phyloP scores from a whole-genome alignment of 176 grass and related monocot species.

The Raddia distichophylla region DNA sequence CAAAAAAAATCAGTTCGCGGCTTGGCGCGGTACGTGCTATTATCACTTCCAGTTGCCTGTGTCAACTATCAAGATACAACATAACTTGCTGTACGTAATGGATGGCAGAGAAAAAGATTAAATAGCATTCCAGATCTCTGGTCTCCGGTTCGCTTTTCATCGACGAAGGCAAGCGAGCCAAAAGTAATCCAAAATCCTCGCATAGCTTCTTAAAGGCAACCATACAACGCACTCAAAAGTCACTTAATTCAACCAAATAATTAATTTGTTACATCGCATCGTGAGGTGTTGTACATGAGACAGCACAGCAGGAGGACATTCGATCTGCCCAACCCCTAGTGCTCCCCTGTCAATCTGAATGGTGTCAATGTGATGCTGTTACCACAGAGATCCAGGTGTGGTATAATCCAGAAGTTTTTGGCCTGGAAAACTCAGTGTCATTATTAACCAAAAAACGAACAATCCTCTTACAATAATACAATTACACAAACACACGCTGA shows the following conservation, averaged over 20 bases:
- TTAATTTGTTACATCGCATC: constrained; percentile 7
- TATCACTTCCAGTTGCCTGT: background rate
- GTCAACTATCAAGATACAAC: background rate
- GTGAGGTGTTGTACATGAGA: constrained; percentile 20
- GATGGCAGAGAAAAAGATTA: background rate
- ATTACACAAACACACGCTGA: background rate
- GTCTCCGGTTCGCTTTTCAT: background rate
- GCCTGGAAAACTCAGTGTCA: constrained; percentile 43
- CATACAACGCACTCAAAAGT: background rate
- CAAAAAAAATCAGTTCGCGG: background rate
- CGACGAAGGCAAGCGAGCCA: background rate
- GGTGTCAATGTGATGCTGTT: constrained; percentile 45
- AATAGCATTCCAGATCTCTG: background rate
- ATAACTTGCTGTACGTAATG: background rate
- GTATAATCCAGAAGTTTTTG: constrained; percentile 58
- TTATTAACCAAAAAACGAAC: background rate
- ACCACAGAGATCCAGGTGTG: constrained; percentile 56
- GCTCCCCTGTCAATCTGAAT: constrained; percentile 8
- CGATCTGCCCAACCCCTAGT: background rate
- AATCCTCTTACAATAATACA: background rate
- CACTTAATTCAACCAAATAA: constrained; percentile 19
- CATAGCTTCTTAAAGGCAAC: background rate
- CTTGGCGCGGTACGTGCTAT: background rate
- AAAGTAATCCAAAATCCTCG: background rate
- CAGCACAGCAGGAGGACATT: background rate